phyloP scores from a whole-genome alignment of 2,329 filamentous ascomycete genomes.

The Tympanopsis confertula region DNA sequence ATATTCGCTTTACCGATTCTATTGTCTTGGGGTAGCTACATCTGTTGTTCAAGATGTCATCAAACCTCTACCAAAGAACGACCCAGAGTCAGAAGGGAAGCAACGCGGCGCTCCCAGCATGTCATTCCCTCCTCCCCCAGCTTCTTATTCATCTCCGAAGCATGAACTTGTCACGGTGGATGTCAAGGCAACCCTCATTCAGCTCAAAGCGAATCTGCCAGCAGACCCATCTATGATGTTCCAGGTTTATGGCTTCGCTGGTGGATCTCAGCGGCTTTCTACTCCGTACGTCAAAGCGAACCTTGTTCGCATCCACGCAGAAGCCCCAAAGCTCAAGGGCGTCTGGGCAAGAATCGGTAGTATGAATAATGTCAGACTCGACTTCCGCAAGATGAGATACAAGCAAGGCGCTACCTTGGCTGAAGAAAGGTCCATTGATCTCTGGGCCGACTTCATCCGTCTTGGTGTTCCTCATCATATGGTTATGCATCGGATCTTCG shows the following conservation, averaged over 20 bases:
- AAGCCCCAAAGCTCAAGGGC: slow-evolving; percentile 49
- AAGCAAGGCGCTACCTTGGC: slow-evolving; percentile 36
- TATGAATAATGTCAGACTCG: slow-evolving; percentile 49
- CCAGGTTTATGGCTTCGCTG: slow-evolving; percentile 54
- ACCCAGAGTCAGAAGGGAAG: slow-evolving; percentile 6
- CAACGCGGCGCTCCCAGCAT: neutral
- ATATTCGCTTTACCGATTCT: slow-evolving; percentile 65
- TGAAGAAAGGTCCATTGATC: slow-evolving; percentile 54
- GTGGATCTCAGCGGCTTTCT: slow-evolving; percentile 56
- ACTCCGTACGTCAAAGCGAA: slow-evolving; percentile 51
- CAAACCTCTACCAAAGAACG: slow-evolving; percentile 14
- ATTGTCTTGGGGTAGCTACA: slow-evolving; percentile 53
- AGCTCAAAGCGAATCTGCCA: slow-evolving; percentile 60
- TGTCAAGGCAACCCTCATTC: slow-evolving; percentile 50
- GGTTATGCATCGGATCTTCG: slow-evolving; percentile 58
- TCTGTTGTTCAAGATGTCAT: slow-evolving; percentile 45
- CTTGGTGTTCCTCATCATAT: slow-evolving; percentile 60
- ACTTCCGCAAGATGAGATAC: slow-evolving; percentile 47
- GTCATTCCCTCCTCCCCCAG: neutral
- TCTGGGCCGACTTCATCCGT: slow-evolving; percentile 56
- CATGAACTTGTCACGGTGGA: slow-evolving; percentile 54
- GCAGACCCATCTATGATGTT: slow-evolving; percentile 59
- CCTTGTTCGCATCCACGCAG: slow-evolving; percentile 52
- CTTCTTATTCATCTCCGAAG: neutral
- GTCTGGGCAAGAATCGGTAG: slow-evolving; percentile 58